phyloP scores from a whole-genome alignment of 1,284 basidiomycete species.

The Pseudozyma thailandica region DNA sequence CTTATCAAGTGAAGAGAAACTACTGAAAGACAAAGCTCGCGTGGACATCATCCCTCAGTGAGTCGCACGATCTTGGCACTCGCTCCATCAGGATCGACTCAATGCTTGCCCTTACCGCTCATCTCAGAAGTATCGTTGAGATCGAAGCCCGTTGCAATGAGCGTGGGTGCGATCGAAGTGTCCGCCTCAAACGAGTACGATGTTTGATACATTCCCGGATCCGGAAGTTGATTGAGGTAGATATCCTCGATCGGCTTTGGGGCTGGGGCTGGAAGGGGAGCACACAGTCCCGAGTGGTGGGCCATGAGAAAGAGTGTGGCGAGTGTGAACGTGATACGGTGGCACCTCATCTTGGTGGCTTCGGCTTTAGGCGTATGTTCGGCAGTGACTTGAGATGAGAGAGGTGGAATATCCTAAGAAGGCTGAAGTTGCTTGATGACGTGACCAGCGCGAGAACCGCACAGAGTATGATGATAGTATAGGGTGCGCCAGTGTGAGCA shows the following conservation, averaged over 20 bases:
- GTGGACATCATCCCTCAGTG: too few species aligned
- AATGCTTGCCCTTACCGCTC: not conserved
- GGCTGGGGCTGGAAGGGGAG: slow-evolving; percentile 22
- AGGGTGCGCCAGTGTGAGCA: too few species aligned
- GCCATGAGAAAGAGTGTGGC: not conserved
- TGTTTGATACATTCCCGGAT: not conserved
- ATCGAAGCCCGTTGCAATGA: slow-evolving; percentile 19
- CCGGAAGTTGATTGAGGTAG: slow-evolving; percentile 25
- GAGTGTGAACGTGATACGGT: not conserved
- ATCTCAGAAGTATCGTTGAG: slow-evolving; percentile 29
- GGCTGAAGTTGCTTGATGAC: not conserved
- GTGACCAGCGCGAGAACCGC: not conserved
- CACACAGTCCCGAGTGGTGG: not conserved
- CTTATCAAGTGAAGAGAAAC: too few species aligned
- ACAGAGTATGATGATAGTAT: too few species aligned
- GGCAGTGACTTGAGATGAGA: not conserved
- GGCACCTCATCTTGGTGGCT: slow-evolving; percentile 19
- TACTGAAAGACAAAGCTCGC: too few species aligned
- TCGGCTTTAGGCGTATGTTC: not conserved
- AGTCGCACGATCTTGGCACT: too few species aligned
- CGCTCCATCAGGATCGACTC: not conserved
- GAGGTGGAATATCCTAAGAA: not conserved
- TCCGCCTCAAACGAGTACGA: slow-evolving; percentile 4
- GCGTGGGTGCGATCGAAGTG: slow-evolving; percentile 3
- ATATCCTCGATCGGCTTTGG: slow-evolving; percentile 45